Conservation (phyloP, 2,329 filamentous ascomycete genomes). For the Venturia effusa region DNA sequence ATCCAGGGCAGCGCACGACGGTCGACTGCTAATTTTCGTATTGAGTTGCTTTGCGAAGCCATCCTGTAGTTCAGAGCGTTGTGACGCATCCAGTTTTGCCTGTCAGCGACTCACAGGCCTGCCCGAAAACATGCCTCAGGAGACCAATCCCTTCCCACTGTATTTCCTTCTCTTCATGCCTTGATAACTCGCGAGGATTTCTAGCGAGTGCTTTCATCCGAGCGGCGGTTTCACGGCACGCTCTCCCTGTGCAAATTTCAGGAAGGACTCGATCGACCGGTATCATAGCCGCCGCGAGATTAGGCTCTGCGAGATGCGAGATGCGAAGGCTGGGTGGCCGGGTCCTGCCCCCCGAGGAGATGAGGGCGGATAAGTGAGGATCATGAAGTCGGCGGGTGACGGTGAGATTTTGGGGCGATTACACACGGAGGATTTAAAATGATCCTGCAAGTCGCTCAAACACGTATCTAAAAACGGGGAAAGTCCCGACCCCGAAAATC, state of each 20-base stretch:
- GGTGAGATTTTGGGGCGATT: no score
- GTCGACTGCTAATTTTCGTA: neutral
- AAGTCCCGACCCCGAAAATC: no score
- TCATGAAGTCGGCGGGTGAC: neutral
- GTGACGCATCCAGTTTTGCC: neutral
- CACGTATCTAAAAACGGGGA: no score
- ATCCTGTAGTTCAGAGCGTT: neutral
- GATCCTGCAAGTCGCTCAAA: no score
- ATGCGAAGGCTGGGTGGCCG: neutral
- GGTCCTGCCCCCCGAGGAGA: neutral
- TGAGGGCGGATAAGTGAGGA: neutral
- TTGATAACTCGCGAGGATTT: neutral
- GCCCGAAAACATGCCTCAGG: neutral
- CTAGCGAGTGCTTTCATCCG: neutral
- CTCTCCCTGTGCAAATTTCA: neutral
- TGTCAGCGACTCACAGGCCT: neutral
- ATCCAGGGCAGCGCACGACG: neutral
- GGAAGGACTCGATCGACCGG: neutral
- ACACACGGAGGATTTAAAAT: no score
- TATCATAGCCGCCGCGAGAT: neutral
- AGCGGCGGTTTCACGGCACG: neutral
- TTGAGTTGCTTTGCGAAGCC: neutral
- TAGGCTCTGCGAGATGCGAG: neutral
- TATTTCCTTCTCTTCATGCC: neutral
- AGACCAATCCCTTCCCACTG: neutral